phyloP scores from a whole-genome alignment of 345 rosid genomes.

The Lagerstroemia speciosa region DNA sequence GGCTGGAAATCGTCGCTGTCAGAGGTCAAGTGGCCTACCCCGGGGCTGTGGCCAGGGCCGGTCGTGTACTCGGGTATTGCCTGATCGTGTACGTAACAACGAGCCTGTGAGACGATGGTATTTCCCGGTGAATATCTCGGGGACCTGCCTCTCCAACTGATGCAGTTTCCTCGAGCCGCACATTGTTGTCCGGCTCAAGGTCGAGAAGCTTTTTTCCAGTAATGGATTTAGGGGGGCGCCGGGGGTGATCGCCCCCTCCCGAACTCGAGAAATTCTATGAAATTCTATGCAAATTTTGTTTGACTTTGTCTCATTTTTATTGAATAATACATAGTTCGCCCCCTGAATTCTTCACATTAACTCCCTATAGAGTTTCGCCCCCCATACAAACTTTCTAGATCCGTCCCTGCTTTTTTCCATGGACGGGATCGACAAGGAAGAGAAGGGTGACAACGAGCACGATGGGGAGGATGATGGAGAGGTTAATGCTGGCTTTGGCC shows the following conservation, averaged over 20 bases:
- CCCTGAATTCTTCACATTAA: too few relatives aligned
- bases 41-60: conserved; percentile 7
- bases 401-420: too few relatives aligned
- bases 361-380: too few relatives aligned
- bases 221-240: too few relatives aligned
- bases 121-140: background rate
- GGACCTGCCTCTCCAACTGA: background rate
- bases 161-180: background rate
- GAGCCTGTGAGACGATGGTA: background rate
- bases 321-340: too few relatives aligned
- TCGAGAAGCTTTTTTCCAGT: background rate
- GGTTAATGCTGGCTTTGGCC: background rate
- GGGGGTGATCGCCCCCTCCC: too few relatives aligned
- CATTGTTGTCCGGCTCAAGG: background rate
- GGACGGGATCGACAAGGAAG: background rate
- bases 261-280: too few relatives aligned
- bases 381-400: too few relatives aligned
- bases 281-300: too few relatives aligned
- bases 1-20: conserved; percentile 24
- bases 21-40: background rate
- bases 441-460: background rate
- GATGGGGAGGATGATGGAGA: background rate
- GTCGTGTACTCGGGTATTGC: background rate
- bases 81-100: background rate
- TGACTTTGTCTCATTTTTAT: too few relatives aligned